These are phyloP conservation scores for Cercospora berteroae DNA, from an alignment of 2,329 filamentous ascomycete genomes.

Conservation along the genomic window DNA sequence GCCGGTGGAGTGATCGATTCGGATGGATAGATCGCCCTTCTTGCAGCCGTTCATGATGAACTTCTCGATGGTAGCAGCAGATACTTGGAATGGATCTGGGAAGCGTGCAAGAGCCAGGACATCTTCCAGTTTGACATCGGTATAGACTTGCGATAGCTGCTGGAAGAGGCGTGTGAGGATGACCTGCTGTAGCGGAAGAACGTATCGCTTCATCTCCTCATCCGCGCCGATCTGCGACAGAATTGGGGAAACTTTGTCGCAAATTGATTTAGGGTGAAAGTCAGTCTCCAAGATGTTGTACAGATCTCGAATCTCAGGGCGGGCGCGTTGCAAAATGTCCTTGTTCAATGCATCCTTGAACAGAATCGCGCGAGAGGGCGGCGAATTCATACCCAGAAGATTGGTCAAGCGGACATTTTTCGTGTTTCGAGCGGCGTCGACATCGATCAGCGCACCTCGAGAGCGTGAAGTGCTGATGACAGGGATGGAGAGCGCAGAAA, in stretches of 20 bases:
- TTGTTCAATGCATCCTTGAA: slow-evolving; percentile 97
- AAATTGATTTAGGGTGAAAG: slow-evolving; percentile 97
- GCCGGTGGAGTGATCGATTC: slow-evolving; percentile 91
- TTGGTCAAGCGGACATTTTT: slow-evolving; percentile 98
- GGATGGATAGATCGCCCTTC: slow-evolving; percentile 96
- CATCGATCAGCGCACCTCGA: slow-evolving; percentile 90
- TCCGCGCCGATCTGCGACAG: slow-evolving; percentile 89
- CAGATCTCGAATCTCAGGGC: slow-evolving; percentile 90
- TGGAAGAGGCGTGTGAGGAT: slow-evolving; percentile 98
- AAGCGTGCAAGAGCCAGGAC: slow-evolving; percentile 93
- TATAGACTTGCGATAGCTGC: slow-evolving; percentile 97
- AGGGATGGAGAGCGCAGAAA: slow-evolving; percentile 94
- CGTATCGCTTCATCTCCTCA: slow-evolving; percentile 95
- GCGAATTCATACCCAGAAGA: slow-evolving; percentile 85
- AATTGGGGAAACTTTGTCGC: slow-evolving; percentile 98
- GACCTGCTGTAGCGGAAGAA: slow-evolving; percentile 92
- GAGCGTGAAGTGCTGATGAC: slow-evolving; percentile 98
- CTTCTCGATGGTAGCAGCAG: slow-evolving; percentile 89
- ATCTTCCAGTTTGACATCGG: slow-evolving; percentile 91
- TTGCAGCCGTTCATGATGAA: slow-evolving; percentile 99
- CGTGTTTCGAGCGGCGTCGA: slow-evolving; percentile 95
- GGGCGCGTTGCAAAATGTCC: slow-evolving; percentile 85
- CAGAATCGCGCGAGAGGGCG: slow-evolving; percentile 82
- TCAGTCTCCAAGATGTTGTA: slow-evolving; percentile 99
- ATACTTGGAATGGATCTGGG: slow-evolving; percentile 93